These are phyloP conservation scores for Kazachstania bromeliacearum DNA, from an alignment of 805 yeast genomes.

Conservation along the genomic window DNA sequence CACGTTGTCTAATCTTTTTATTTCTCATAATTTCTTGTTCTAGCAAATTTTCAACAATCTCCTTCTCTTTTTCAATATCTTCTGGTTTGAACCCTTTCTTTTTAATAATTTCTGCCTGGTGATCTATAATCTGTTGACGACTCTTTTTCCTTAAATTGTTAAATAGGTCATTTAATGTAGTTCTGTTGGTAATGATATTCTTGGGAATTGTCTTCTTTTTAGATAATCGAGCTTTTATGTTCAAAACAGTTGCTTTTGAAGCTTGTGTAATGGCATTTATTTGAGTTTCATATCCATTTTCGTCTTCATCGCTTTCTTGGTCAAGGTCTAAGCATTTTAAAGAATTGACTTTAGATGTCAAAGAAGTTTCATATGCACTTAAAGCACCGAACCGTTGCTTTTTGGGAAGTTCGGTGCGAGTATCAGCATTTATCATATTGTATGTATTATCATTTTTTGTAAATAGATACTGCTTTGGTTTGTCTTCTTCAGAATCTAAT, in stretches of 20 bases:
- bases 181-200: slow-evolving; percentile 1
- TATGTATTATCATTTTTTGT: not conserved
- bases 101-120: slow-evolving; percentile 39
- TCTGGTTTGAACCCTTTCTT: slow-evolving; percentile 36
- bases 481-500: not conserved
- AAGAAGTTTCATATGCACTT: slow-evolving; percentile 15
- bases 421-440: no score
- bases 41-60: slow-evolving; percentile 27
- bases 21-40: slow-evolving; percentile 45
- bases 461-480: not conserved
- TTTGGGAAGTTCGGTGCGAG: not conserved
- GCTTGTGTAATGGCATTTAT: slow-evolving; percentile 6
- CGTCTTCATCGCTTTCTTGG: slow-evolving; percentile 9
- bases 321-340: slow-evolving; percentile 13
- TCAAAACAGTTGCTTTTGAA: slow-evolving; percentile 30
- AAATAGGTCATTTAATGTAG: slow-evolving; percentile 28
- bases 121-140: slow-evolving; percentile 40
- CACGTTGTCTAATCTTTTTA: slow-evolving; percentile 36
- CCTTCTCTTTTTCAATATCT: slow-evolving; percentile 32
- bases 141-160: slow-evolving; percentile 35
- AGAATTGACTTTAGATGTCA: slow-evolving; percentile 10
- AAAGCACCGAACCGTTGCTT: slow-evolving; percentile 7
- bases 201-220: slow-evolving; percentile 12
- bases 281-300: not conserved
- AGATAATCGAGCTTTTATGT: slow-evolving; percentile 29